Percentiles rank a stretch among this genome's conserved stretches.
Evolutionary conservation across 805 yeast genomes (phyloP).

Genomic region (Zygoascus flipseniorum): DNA sequence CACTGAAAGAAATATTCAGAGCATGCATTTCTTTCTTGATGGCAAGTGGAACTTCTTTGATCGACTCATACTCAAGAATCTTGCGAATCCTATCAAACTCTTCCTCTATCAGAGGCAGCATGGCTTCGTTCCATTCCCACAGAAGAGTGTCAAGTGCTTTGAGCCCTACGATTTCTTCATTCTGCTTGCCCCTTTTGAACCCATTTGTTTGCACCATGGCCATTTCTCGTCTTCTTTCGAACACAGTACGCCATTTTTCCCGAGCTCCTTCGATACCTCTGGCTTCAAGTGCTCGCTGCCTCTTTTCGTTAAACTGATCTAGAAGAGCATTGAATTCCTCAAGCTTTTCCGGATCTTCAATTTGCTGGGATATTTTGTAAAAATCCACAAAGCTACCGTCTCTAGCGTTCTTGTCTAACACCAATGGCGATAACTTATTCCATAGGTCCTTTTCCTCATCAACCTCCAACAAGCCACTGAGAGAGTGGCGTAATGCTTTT

Average conservation of each 20-base stretch:
- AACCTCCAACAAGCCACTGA: slow-evolving; percentile 40
- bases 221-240: slow-evolving; percentile 33
- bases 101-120: slow-evolving; percentile 60
- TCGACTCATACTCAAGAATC: slow-evolving; percentile 25
- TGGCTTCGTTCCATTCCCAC: slow-evolving; percentile 75
- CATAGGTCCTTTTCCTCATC: slow-evolving; percentile 14
- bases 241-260: slow-evolving; percentile 81
- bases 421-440: slow-evolving; percentile 27
- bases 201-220: slow-evolving; percentile 2
- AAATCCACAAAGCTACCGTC: slow-evolving; percentile 44
- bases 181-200: slow-evolving; percentile 12
- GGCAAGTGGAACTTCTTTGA: slow-evolving; percentile 17
- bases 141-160: slow-evolving; percentile 62
- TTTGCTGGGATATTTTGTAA: slow-evolving; percentile 51
- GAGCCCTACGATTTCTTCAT: slow-evolving; percentile 31
- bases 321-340: slow-evolving; percentile 53
- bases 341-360: slow-evolving; percentile 28
- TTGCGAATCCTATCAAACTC: slow-evolving; percentile 53
- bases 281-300: slow-evolving; percentile 71
- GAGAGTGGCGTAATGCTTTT: slow-evolving; percentile 67
- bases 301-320: slow-evolving; percentile 59
- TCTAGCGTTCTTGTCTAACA: slow-evolving; percentile 27
- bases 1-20: slow-evolving; percentile 15
- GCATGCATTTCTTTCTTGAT: slow-evolving; percentile 10
- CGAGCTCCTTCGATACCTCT: slow-evolving; percentile 78